Evolutionary conservation across 169 alveolate genomes (phyloP), one percentile per base, ranked within the genome.

Genomic region (Cystoisospora suis): DNA sequence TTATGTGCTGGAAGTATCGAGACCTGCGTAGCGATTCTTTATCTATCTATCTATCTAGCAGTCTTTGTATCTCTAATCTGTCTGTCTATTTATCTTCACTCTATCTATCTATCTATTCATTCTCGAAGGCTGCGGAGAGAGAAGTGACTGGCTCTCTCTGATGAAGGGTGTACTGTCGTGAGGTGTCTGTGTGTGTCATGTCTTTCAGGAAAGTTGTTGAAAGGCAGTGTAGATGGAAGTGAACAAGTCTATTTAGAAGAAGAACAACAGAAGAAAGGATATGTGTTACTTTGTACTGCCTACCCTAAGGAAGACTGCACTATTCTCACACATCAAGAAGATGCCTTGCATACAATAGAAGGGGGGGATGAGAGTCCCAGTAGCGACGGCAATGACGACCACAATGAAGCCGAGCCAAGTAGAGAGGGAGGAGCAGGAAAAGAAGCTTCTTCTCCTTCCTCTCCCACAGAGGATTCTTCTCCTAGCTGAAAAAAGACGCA

Each of bases 271-370:
- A 93, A 92, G 47, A 80, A 95, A 81, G 96, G 96, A 38, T 96
- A 92, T 87, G 87, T 95, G 86, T 90, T 96, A 59, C 90, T 95
- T 75, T 96, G 98, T 79, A 95, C 97, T 0, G 94, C 96, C 36
- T 96, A 95, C 90, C 97, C 98, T 38, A 94, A 93, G 79, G 94
- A 96, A 23, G 98, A 96, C 87, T 95, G 97, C 91, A 94, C 96
- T 3, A 93, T 96, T 36, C 95, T 93, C 80, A 96, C 98, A 15
- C 98, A 96, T 81, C 95, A 95, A 72, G 98, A 96, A 72, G 97
- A 95, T 27, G 96, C 94, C 69, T 93, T 96, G 27, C 90, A 86
- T 49, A 6, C 23, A 7, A n/a, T n/a, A n/a, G 83, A 72, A 36
- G 53, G 38, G 5, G 83, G 34, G 12, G 83, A 72, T 27, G 83